These are phyloP conservation scores for Iris pallida DNA, from an alignment of 116 monocot genomes.

Conservation along the genomic window DNA sequence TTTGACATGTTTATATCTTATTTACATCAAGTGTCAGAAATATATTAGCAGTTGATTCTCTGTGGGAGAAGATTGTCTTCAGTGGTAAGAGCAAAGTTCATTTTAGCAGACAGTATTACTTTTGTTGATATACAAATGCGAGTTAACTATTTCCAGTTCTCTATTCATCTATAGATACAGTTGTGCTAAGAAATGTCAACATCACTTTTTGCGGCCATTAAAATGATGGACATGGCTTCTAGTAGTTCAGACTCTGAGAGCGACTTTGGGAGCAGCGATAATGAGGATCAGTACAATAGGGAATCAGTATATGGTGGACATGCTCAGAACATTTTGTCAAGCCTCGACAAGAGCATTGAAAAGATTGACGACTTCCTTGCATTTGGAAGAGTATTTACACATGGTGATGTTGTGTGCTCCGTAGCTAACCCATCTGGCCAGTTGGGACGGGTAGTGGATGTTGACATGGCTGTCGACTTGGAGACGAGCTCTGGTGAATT, in stretches of 20 bases:
- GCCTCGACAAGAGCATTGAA: slow-evolving; percentile 55
- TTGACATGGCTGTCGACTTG: slow-evolving; percentile 56
- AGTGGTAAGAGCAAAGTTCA: not conserved
- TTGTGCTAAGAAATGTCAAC: not conserved
- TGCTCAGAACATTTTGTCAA: slow-evolving; percentile 60
- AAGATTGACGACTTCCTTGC: slow-evolving; percentile 63
- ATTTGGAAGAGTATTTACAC: slow-evolving; percentile 54
- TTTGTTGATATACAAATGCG: not conserved
- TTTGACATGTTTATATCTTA: no score
- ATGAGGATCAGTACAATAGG: slow-evolving; percentile 46
- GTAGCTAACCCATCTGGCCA: slow-evolving; percentile 47
- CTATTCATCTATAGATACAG: not conserved
- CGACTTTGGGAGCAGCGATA: slow-evolving; percentile 49
- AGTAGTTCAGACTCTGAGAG: slow-evolving; percentile 42
- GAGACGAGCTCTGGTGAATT: slow-evolving; percentile 44
- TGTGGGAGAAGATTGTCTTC: not conserved
- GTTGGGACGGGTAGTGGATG: slow-evolving; percentile 49
- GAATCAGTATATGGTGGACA: slow-evolving; percentile 41
- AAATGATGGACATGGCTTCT: slow-evolving; percentile 27
- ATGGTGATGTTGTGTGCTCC: slow-evolving; percentile 59
- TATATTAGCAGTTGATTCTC: not conserved
- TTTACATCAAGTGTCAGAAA: not conserved
- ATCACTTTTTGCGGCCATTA: slow-evolving; percentile 8
- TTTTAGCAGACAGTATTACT: not conserved
- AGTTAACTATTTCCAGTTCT: not conserved